Conservation (phyloP, 495 filamentous ascomycete species). For the Aspergillus funiculosus region DNA sequence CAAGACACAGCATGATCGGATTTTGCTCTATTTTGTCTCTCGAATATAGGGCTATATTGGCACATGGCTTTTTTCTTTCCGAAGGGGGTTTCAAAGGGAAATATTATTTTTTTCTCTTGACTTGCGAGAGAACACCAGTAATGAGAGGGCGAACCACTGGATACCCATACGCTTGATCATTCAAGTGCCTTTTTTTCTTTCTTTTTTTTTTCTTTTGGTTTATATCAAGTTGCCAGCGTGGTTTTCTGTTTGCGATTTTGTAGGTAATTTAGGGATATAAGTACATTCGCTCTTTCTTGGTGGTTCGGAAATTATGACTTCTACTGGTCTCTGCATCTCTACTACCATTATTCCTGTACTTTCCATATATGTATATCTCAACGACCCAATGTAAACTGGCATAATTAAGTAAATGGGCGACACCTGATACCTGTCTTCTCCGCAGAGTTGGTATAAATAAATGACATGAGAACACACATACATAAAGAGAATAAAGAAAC, state of each 20-base stretch:
- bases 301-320: too few species aligned
- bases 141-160: too few species aligned
- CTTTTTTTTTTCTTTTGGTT: neutral
- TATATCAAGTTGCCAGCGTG: too few species aligned
- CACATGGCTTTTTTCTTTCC: neutral
- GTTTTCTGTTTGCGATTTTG: too few species aligned
- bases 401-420: slow-evolving; percentile 6
- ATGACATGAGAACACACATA: neutral
- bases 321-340: neutral
- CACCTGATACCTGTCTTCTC: neutral
- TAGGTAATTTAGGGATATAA: neutral
- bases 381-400: neutral
- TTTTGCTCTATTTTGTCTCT: neutral
- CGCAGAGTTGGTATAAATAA: slow-evolving; percentile 12
- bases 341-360: neutral
- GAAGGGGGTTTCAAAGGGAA: neutral
- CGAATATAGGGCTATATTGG: neutral
- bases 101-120: neutral
- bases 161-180: slow-evolving; percentile 4
- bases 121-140: too few species aligned
- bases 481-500: neutral
- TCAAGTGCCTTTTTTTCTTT: slow-evolving; percentile 5
- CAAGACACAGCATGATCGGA: slow-evolving; percentile 23
- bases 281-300: too few species aligned
- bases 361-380: neutral